Evolutionary conservation across 345 rosid genomes (phyloP).

Genomic region (Toxicodendron radicans): DNA sequence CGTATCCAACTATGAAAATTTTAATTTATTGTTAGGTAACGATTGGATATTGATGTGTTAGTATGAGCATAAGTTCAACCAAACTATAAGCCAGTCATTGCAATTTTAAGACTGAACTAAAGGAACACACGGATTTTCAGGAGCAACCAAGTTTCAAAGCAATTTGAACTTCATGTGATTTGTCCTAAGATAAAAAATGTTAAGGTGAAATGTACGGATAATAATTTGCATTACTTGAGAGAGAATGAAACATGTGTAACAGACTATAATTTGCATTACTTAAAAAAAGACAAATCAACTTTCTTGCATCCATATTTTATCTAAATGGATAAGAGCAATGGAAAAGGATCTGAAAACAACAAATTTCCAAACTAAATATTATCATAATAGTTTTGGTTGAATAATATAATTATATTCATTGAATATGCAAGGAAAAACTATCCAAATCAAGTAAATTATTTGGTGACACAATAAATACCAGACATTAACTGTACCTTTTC

Average conservation of each 20-base stretch:
- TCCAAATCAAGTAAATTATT: neutral
- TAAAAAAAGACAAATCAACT: too few species aligned
- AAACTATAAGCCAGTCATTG: neutral
- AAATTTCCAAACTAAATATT: neutral
- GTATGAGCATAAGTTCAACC: neutral
- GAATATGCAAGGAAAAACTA: neutral
- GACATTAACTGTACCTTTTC: slow-evolving; percentile 31
- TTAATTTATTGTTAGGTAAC: neutral
- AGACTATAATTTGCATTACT: too few species aligned
- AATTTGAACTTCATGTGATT: neutral
- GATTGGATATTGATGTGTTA: neutral
- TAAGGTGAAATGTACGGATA: neutral
- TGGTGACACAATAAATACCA: neutral
- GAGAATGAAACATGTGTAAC: too few species aligned
- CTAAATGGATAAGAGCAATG: neutral
- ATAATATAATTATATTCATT: neutral
- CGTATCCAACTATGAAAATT: neutral
- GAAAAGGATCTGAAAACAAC: neutral
- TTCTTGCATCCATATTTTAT: neutral
- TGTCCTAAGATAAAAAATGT: neutral
- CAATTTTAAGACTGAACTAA: neutral
- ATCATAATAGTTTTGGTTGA: neutral
- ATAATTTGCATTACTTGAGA: too few species aligned
- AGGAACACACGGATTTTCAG: neutral
- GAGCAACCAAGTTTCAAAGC: neutral